Base-by-base conservation (phyloP, 2,329 filamentous ascomycete species). In the Aspergillus pseudoglaucus region DNA sequence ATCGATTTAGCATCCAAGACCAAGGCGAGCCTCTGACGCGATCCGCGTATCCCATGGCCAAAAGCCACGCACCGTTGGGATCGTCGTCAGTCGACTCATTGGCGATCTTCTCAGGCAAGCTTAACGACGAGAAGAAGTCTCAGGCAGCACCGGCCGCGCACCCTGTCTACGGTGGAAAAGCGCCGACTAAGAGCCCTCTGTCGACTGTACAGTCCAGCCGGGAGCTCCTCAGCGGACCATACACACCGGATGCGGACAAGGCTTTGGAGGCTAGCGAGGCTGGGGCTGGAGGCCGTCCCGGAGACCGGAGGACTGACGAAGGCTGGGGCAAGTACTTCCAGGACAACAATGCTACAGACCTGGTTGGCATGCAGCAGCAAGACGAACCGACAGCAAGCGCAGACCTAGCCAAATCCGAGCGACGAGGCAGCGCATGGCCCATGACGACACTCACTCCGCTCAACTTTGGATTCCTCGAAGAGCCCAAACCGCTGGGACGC, bases 281-380 rank as follows among this genome's bases (percentile, higher is more conserved):
- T 10, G 46, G 49, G 20, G 23, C 50, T 25, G 53, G 45, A 7
- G 52, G 54, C 45, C 53, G 55, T 27, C 51, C 65, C 14, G 65
- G 65, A 4, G 67, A 74, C 48, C 66, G 72, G 35, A 65, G 62
- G 30, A 74, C 73, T 1, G 67, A 75, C 42, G 73, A 73, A 54
- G 73, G 72, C 39, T 76, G 74, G 74, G 65, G 69, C 50, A 72
- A 69, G 46, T 76, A 76, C 57, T 76, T 75, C 57, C 62, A 72
- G 44, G 62, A 68, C 42, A 65, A 69, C 40, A 44, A 44, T 42
- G 47, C 59, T 10, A 59, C 58, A 7, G 59, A 59, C 35, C 50
- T 64, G n/a, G 50, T 47, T 12, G 54, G 55, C 38, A 54, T 53
- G 48, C 52, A 59, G 22, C 58, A 62, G 49, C 52, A 59, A 22